Evolutionary conservation across 1,284 basidiomycete genomes (phyloP).

Genomic region (Grifola frondosa): DNA sequence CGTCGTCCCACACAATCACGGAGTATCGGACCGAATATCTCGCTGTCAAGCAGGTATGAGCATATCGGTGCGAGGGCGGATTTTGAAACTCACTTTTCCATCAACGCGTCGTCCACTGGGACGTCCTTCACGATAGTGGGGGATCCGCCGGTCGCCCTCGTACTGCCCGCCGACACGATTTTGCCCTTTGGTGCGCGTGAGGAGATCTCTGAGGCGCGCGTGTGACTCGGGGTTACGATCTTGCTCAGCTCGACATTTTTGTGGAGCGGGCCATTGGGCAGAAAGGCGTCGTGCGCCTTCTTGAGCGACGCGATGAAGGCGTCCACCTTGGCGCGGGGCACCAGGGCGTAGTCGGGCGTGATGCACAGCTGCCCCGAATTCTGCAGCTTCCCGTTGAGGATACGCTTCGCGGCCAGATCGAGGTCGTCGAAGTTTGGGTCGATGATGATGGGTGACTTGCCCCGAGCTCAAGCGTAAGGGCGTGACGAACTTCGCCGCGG

Average conservation of each 20-base stretch:
- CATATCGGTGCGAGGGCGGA: background rate
- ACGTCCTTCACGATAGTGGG: conserved; percentile 51
- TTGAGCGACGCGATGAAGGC: conserved; percentile 53
- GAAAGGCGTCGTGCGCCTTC: conserved; percentile 36
- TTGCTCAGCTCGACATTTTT: conserved; percentile 39
- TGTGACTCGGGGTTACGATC: conserved; percentile 52
- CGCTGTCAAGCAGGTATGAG: conserved; percentile 36
- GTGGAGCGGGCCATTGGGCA: conserved; percentile 40
- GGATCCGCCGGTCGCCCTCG: conserved; percentile 40
- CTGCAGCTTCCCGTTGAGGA: conserved; percentile 59
- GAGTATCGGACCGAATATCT: conserved; percentile 70
- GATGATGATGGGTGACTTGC: conserved; percentile 64
- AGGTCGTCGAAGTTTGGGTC: conserved; percentile 46
- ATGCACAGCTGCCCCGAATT: conserved; percentile 63
- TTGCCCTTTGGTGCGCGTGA: conserved; percentile 56
- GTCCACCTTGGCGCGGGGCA: conserved; percentile 47
- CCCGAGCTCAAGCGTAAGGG: conserved; percentile 70
- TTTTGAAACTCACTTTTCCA: conserved; percentile 53
- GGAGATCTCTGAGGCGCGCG: conserved; percentile 47
- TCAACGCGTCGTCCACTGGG: conserved; percentile 46
- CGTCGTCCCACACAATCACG: conserved; percentile 59
- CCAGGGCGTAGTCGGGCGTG: conserved; percentile 63
- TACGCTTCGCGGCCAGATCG: conserved; percentile 42
- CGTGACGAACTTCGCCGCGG: conserved; percentile 64
- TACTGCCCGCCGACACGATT: conserved; percentile 54